Evolutionary conservation across 495 filamentous ascomycete species (phyloP).

Genomic region (Daldinia caldariorum): DNA sequence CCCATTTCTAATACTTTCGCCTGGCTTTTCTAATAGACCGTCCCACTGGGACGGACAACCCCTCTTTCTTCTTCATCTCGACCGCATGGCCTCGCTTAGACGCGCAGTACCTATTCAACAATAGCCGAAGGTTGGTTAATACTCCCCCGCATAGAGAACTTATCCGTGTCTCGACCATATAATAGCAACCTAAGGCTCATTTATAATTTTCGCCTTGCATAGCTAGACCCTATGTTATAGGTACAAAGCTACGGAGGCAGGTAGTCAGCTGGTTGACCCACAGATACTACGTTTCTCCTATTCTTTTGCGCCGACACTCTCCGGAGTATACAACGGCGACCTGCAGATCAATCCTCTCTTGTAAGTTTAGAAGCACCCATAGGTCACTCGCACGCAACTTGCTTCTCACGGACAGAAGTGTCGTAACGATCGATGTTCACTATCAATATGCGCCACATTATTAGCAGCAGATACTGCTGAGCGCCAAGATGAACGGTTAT

Average conservation of each 20-base stretch:
- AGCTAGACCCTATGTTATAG: slow-evolving; percentile 16
- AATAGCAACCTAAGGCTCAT: slow-evolving; percentile 39
- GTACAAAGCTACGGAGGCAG: slow-evolving; percentile 8
- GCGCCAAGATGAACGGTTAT: slow-evolving; percentile 23
- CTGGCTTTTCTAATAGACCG: slow-evolving; percentile 9
- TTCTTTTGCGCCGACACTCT: slow-evolving; percentile 8
- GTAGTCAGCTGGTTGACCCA: slow-evolving; percentile 9
- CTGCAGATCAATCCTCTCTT: slow-evolving; percentile 27
- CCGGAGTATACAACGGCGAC: slow-evolving; percentile 4
- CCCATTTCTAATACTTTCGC: slow-evolving; percentile 13
- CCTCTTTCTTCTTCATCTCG: slow-evolving; percentile 35
- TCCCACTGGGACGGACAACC: slow-evolving; percentile 30
- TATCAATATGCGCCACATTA: slow-evolving; percentile 35
- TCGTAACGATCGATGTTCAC: slow-evolving; percentile 21
- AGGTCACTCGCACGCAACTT: slow-evolving; percentile 8
- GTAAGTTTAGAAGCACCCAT: slow-evolving; percentile 1
- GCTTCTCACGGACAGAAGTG: slow-evolving; percentile 15
- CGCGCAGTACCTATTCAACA: slow-evolving; percentile 27
- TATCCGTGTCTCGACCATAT: slow-evolving; percentile 37
- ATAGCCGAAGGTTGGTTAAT: slow-evolving; percentile 45
- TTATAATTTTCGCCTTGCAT: slow-evolving; percentile 28
- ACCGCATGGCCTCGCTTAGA: slow-evolving; percentile 35
- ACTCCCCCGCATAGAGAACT: slow-evolving; percentile 38
- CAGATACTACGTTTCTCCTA: slow-evolving; percentile 12
- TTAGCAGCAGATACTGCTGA: slow-evolving; percentile 26